These are phyloP conservation scores for Phtheirospermum japonicum DNA, from an alignment of 257 asterid species.

Conservation along the genomic window DNA sequence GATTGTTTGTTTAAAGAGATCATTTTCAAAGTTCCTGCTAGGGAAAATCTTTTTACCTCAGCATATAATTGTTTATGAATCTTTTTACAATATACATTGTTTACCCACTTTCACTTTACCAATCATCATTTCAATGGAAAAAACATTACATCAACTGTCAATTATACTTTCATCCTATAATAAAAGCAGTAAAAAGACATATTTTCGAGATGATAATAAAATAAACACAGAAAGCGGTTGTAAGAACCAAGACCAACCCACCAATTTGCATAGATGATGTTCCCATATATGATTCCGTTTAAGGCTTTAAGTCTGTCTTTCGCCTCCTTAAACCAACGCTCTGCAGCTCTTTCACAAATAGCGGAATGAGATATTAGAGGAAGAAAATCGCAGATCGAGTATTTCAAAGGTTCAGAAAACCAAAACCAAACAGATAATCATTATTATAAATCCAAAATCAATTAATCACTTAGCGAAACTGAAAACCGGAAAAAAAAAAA, in stretches of 20 bases:
- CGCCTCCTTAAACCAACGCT: slow-evolving; percentile 91
- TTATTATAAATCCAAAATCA: slow-evolving; percentile 11
- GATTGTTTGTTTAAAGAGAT: too few relatives aligned
- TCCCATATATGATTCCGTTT: slow-evolving; percentile 87
- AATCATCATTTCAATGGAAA: too few relatives aligned
- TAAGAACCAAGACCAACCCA: slow-evolving; percentile 32
- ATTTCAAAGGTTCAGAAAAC: neutral
- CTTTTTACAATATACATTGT: too few relatives aligned
- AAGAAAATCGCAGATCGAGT: slow-evolving; percentile 8
- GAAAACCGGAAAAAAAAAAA: neutral
- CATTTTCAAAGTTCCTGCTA: too few relatives aligned
- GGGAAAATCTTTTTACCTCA: too few relatives aligned
- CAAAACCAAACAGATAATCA: slow-evolving; percentile 8
- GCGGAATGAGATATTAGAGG: slow-evolving; percentile 35
- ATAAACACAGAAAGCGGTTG: neutral
- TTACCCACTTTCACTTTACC: too few relatives aligned
- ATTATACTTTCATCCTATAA: neutral
- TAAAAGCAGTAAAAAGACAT: neutral
- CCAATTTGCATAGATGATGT: slow-evolving; percentile 87
- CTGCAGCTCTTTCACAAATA: slow-evolving; percentile 82
- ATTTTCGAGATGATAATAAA: neutral
- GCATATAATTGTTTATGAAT: too few relatives aligned
- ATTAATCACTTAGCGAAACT: slow-evolving; percentile 7
- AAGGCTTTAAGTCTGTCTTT: slow-evolving; percentile 59
- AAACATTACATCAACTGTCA: too few relatives aligned